Conservation (phyloP, 306 rosid species). For the Lagenaria siceraria region DNA sequence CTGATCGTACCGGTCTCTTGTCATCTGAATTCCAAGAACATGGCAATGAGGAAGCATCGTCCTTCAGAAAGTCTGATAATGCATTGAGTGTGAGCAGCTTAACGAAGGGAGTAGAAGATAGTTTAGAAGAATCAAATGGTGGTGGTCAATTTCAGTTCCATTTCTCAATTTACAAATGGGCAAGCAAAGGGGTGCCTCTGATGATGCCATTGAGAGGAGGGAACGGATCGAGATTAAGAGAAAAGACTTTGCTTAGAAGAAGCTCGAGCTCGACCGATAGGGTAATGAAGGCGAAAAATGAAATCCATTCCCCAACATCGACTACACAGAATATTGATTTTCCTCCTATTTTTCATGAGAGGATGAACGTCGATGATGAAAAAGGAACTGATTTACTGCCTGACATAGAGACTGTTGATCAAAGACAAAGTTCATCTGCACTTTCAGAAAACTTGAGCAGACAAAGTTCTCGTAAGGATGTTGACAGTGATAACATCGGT, state of each 20-base stretch:
- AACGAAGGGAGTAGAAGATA: conserved; percentile 23
- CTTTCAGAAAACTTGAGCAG: conserved; percentile 17
- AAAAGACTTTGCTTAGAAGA: conserved; percentile 25
- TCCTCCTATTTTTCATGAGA: conserved; percentile 5
- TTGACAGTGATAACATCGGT: conserved; percentile 11
- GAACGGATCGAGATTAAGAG: conserved; percentile 34
- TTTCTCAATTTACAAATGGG: conserved; percentile 96
- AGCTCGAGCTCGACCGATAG: conserved; percentile 27
- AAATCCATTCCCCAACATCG: conserved; percentile 14
- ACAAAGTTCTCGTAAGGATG: conserved; percentile 12
- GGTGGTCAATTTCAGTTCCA: conserved; percentile 58
- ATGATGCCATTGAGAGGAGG: conserved; percentile 46
- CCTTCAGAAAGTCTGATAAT: conserved; percentile 21
- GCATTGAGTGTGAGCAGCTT: conserved; percentile 21
- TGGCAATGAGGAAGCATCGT: conserved; percentile 9
- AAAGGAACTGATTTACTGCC: conserved; percentile 21
- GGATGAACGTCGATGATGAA: conserved; percentile 9
- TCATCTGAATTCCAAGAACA: conserved; percentile 22
- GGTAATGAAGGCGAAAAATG: conserved; percentile 13
- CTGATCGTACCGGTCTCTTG: conserved; percentile 23
- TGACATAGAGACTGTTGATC: conserved; percentile 7
- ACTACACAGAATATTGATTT: conserved; percentile 6
- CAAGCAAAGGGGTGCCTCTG: conserved; percentile 66
- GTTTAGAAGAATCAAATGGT: conserved; percentile 21
- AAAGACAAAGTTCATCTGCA: conserved; percentile 14